Percentiles rank a stretch among this genome's conserved stretches.
Evolutionary conservation across 768 basidiomycete species (phyloP).

Genomic region (Mycena crocata): DNA sequence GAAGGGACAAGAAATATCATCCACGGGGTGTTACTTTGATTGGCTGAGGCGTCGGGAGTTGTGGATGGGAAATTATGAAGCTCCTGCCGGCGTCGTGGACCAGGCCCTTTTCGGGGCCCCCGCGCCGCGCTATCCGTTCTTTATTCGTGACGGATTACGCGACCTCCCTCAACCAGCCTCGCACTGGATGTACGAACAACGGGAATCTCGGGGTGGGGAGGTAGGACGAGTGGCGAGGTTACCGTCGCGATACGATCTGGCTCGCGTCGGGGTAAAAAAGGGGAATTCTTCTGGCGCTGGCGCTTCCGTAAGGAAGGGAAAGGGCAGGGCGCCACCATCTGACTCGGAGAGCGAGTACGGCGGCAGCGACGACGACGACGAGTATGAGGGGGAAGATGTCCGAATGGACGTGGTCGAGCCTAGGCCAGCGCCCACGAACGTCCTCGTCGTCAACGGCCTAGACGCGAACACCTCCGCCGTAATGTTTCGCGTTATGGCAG

Average conservation of each 20-base stretch:
- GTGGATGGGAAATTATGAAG: neutral
- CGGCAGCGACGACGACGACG: conserved; percentile 9
- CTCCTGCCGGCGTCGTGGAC: neutral
- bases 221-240: neutral
- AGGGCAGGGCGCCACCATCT: neutral
- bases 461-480: neutral
- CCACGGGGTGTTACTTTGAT: too few species aligned
- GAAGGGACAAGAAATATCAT: too few species aligned
- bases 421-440: neutral
- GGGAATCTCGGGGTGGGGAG: neutral
- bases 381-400: neutral
- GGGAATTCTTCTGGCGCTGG: too few species aligned
- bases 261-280: neutral
- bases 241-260: neutral
- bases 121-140: neutral
- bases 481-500: neutral
- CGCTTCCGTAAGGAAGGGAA: neutral
- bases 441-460: neutral
- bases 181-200: neutral
- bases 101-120: neutral
- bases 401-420: neutral
- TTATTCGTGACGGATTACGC: neutral
- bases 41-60: neutral
- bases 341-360: too few species aligned
- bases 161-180: neutral